A percentile compares a stretch with the other conserved stretches of the same genome.
phyloP scores from a whole-genome alignment of 495 filamentous ascomycete genomes.

The Penicillium desertorum region DNA sequence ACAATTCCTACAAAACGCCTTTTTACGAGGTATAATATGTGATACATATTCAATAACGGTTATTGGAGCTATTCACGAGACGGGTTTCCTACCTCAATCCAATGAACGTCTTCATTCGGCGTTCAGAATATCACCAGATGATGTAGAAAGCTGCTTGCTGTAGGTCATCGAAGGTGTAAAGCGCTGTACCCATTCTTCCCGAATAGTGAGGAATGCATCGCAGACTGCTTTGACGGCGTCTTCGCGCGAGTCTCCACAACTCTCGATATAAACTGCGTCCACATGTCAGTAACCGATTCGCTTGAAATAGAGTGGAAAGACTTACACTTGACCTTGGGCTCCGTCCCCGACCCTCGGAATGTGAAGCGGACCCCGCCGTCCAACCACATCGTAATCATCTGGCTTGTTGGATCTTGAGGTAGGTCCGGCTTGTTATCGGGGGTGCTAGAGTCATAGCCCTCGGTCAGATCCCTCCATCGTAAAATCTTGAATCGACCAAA shows the following conservation, averaged over 20 bases:
- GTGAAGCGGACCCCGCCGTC: slow-evolving; percentile 61
- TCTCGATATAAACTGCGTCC: slow-evolving; percentile 56
- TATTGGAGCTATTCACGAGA: not conserved
- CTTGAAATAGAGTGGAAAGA: not conserved
- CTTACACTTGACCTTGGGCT: slow-evolving; percentile 66
- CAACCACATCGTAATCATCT: slow-evolving; percentile 74
- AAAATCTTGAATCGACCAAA: slow-evolving; percentile 54
- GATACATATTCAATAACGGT: not conserved
- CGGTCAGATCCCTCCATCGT: slow-evolving; percentile 68
- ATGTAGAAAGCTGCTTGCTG: slow-evolving; percentile 39
- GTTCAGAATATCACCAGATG: slow-evolving; percentile 40
- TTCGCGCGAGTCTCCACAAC: slow-evolving; percentile 45
- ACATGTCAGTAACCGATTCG: slow-evolving; percentile 8
- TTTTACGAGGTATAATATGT: not conserved
- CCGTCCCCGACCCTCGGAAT: slow-evolving; percentile 66
- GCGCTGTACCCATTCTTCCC: slow-evolving; percentile 58
- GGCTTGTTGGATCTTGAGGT: slow-evolving; percentile 56
- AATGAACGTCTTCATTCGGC: slow-evolving; percentile 16
- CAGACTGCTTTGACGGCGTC: slow-evolving; percentile 54
- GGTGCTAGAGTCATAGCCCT: slow-evolving; percentile 61
- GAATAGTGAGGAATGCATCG: slow-evolving; percentile 51
- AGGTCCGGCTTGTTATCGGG: slow-evolving; percentile 54
- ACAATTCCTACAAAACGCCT: too few relatives aligned
- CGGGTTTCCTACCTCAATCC: not conserved
- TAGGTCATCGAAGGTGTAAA: slow-evolving; percentile 44